A percentile compares a stretch with the other conserved stretches of the same genome.
Evolutionary conservation across 2,329 filamentous ascomycete species (phyloP).

Genomic region (Phialophora chinensis): DNA sequence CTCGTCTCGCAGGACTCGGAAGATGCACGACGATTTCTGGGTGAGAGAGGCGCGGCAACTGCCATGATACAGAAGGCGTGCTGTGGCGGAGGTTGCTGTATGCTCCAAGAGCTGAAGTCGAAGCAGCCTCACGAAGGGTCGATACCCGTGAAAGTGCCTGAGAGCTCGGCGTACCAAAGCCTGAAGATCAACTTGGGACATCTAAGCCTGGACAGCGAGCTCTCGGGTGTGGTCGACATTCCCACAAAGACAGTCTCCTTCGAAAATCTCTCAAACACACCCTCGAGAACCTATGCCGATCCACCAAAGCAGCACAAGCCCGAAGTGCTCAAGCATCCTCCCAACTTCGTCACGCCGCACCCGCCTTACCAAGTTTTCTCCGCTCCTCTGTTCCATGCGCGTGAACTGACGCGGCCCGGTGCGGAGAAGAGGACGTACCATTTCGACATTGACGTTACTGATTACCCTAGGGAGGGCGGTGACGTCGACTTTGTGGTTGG

Average conservation of each 20-base stretch:
- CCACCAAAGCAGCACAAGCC: slow-evolving; percentile 13
- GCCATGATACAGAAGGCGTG: slow-evolving; percentile 68
- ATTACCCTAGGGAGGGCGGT: slow-evolving; percentile 83
- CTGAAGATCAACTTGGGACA: slow-evolving; percentile 77
- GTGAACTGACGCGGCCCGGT: slow-evolving; percentile 83
- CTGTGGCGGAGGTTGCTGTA: slow-evolving; percentile 69
- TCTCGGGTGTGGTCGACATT: slow-evolving; percentile 74
- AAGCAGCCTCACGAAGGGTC: slow-evolving; percentile 52
- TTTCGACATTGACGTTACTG: slow-evolving; percentile 94
- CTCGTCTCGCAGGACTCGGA: slow-evolving; percentile 64
- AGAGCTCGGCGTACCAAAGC: slow-evolving; percentile 83
- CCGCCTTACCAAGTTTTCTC: slow-evolving; percentile 91
- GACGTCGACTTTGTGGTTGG: slow-evolving; percentile 93
- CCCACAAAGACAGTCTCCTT: slow-evolving; percentile 78
- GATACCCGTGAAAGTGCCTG: slow-evolving; percentile 64
- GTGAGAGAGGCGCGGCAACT: slow-evolving; percentile 58
- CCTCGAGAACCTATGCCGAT: slow-evolving; percentile 21
- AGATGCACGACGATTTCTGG: slow-evolving; percentile 64
- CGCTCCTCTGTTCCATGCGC: slow-evolving; percentile 81
- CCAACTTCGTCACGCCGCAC: slow-evolving; percentile 90
- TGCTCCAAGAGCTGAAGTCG: slow-evolving; percentile 61
- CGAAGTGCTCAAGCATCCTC: slow-evolving; percentile 65
- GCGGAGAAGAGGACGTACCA: slow-evolving; percentile 98
- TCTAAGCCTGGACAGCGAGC: slow-evolving; percentile 70
- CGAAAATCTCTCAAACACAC: slow-evolving; percentile 38